Conservation (phyloP, 768 basidiomycete species). For the Amanita muscaria region DNA sequence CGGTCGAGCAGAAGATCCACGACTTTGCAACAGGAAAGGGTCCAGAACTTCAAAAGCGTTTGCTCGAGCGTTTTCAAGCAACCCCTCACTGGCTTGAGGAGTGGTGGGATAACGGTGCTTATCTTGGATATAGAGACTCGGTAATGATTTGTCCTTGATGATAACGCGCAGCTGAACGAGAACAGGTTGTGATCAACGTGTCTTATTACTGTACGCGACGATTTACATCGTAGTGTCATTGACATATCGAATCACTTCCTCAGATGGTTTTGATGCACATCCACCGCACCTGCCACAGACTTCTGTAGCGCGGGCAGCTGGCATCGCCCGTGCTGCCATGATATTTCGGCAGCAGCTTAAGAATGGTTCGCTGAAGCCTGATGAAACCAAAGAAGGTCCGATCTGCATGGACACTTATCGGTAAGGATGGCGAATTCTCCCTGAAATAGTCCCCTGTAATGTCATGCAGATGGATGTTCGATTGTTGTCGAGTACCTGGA, state of each 20-base stretch:
- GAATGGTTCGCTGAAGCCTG: conserved; percentile 55
- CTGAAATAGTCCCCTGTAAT: conserved; percentile 3
- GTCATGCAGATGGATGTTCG: conserved; percentile 76
- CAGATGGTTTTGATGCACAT: conserved; percentile 71
- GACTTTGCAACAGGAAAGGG: conserved; percentile 44
- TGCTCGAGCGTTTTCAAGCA: conserved; percentile 46
- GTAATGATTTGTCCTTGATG: conserved; percentile 30
- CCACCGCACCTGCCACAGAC: conserved; percentile 52
- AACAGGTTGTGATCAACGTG: conserved; percentile 74
- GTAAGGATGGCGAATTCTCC: conserved; percentile 26
- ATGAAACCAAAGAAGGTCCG: conserved; percentile 57
- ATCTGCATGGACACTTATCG: conserved; percentile 86
- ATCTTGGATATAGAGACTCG: conserved; percentile 80
- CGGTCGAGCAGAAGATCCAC: conserved; percentile 55
- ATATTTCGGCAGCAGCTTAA: conserved; percentile 65
- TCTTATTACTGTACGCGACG: conserved; percentile 78
- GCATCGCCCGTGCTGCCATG: conserved; percentile 61
- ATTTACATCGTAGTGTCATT: neutral
- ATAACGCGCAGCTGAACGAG: neutral
- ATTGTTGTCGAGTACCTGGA: conserved; percentile 77
- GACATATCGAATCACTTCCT: conserved; percentile 9
- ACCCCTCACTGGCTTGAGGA: conserved; percentile 80
- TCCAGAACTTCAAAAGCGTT: conserved; percentile 51
- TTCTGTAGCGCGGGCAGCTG: conserved; percentile 60
- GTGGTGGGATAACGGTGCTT: conserved; percentile 89